phyloP scores from a whole-genome alignment of 495 filamentous ascomycete genomes.

The Penicillium salamii region DNA sequence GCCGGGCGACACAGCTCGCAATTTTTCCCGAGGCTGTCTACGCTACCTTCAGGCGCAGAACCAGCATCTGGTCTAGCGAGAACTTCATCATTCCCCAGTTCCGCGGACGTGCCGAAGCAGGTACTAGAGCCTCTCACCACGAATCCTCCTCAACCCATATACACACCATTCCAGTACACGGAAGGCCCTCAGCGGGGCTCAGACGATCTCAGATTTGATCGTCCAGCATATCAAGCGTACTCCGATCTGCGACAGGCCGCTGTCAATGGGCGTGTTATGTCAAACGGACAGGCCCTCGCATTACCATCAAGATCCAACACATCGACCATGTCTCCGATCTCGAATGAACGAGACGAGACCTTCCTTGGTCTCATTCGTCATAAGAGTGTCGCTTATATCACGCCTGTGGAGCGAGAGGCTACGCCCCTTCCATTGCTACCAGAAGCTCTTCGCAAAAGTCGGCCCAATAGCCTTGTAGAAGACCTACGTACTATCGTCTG shows the following conservation, averaged over 20 bases:
- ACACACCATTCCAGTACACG: slow-evolving; percentile 45
- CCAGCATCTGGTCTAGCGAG: slow-evolving; percentile 10
- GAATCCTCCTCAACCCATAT: slow-evolving; percentile 45
- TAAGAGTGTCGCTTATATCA: slow-evolving; percentile 40
- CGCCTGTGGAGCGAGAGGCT: slow-evolving; percentile 14
- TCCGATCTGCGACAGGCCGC: slow-evolving; percentile 44
- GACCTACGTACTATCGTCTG: slow-evolving; percentile 36
- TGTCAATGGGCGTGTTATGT: slow-evolving; percentile 44
- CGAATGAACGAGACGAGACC: slow-evolving; percentile 36
- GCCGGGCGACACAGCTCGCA: slow-evolving; percentile 13
- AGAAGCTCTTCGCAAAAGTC: slow-evolving; percentile 27
- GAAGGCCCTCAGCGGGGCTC: slow-evolving; percentile 49
- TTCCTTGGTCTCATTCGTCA: slow-evolving; percentile 48
- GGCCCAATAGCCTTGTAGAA: slow-evolving; percentile 23
- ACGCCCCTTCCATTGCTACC: slow-evolving; percentile 31
- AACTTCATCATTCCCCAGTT: slow-evolving; percentile 23
- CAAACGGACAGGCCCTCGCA: slow-evolving; percentile 24
- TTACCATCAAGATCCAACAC: slow-evolving; percentile 16
- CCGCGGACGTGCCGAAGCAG: slow-evolving; percentile 18
- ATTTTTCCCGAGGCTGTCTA: slow-evolving; percentile 14
- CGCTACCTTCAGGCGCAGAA: slow-evolving; percentile 7
- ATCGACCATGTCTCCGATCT: slow-evolving; percentile 12
- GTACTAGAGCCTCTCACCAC: slow-evolving; percentile 30
- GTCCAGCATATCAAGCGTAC: slow-evolving; percentile 46
- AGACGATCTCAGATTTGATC: slow-evolving; percentile 36